Evolutionary conservation across 768 basidiomycete species (phyloP), one percentile per base, ranked within the genome.

Genomic region (Boletellus sp.): DNA sequence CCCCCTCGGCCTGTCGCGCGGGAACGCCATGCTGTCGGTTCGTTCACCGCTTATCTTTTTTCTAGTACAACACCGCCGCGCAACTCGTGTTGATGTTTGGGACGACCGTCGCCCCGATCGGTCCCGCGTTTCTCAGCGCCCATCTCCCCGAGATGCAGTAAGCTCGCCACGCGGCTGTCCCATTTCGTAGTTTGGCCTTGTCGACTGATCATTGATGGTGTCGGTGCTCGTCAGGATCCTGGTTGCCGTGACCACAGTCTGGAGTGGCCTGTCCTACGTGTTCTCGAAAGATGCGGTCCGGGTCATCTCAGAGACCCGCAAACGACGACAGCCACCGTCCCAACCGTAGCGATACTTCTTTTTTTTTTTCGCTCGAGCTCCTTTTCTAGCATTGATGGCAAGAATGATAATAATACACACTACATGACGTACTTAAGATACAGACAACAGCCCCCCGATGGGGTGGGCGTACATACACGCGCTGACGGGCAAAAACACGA

Each of bases 81-180:
- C 95, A 99, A 66, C 81, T 99, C 12, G 68, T 87, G 7, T 74
- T 99, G 16, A 96, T 99, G 90, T 94, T 92, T 2, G 68, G 74
- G 0, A 94, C 92, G 4, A 95, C 94, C 0, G 73, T 95, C 49
- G 83, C 83, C 41, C 94, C 94, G 1, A 74, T 98, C 28, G 67
- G 90, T 4, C 81, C 88, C 0, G 61, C 71, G 6, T 80, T 86
- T 24, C 66, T 90, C 6, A 61, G 70, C 3, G 32, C 73, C 36
- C 72, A 79, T 20, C 69, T 97, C 11, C 75, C 75, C 41, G 81
- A 78, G 11, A 72, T 94, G 48, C 91, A 94, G 92, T 91, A 66
- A 57, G 90, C 77, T 40, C 3, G 4, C 40, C 28, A 11, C 33
- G 42, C 33, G 32, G 12, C n/a, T 16, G 36, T 34, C 23, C n/a